A percentile compares a stretch with the other conserved stretches of the same genome.
These are phyloP conservation scores for Mortierella polycephala DNA, from an alignment of 371 early-diverging fungal genomes.

Conservation along the genomic window DNA sequence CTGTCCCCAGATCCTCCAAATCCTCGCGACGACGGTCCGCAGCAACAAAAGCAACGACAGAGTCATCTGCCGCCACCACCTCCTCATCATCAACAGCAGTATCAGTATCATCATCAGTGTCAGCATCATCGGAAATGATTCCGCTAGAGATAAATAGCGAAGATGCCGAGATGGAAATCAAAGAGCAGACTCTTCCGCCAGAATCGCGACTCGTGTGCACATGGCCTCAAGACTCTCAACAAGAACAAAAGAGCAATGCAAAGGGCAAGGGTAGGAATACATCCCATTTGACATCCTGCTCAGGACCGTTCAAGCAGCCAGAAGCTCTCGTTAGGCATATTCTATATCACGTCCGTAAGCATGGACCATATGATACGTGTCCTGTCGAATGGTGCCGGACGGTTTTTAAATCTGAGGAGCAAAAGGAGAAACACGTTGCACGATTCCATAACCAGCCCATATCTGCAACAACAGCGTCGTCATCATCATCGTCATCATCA, in stretches of 20 bases:
- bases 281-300: not conserved
- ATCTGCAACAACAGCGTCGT: not conserved
- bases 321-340: slow-evolving; percentile 6
- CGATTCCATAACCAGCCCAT: not conserved
- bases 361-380: slow-evolving; percentile 8
- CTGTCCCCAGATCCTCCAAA: too few species aligned
- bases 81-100: not conserved
- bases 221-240: not conserved
- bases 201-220: not conserved
- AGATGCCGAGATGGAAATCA: too few species aligned
- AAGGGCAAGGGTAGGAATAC: not conserved
- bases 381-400: slow-evolving; percentile 8
- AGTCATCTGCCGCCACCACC: not conserved
- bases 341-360: slow-evolving; percentile 1
- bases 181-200: too few species aligned
- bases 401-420: not conserved
- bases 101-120: not conserved
- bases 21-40: too few species aligned
- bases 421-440: slow-evolving; percentile 1
- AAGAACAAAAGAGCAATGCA: not conserved
- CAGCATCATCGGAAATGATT: not conserved
- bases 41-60: too few species aligned
- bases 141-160: too few species aligned
- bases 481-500: not conserved
- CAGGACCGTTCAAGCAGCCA: slow-evolving; percentile 1